These are phyloP conservation scores for Escallonia rubra DNA, from an alignment of 129 eudicot species.

Conservation along the genomic window DNA sequence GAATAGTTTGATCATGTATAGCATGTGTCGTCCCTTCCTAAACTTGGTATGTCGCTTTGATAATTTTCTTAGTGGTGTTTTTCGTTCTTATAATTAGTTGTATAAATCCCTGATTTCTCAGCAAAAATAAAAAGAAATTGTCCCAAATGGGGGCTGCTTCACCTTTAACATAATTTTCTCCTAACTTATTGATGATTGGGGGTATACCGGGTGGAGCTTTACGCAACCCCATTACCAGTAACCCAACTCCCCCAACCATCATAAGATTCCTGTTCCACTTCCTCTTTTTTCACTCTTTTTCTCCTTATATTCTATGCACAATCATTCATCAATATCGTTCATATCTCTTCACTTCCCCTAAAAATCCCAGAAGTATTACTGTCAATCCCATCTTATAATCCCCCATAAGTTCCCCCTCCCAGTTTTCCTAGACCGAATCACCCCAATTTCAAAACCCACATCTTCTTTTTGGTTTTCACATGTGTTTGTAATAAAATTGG, in stretches of 20 bases:
- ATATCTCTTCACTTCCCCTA: background rate
- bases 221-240: background rate
- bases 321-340: background rate
- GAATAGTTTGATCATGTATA: no score
- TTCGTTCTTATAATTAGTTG: no score
- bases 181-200: background rate
- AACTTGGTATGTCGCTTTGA: no score
- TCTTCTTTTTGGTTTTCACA: background rate
- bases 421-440: background rate
- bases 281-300: background rate
- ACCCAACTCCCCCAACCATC: background rate
- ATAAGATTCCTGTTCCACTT: conserved; percentile 1
- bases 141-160: no score
- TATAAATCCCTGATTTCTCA: no score
- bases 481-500: background rate
- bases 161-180: background rate
- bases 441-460: background rate
- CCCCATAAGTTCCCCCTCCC: background rate
- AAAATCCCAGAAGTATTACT: background rate
- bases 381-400: background rate
- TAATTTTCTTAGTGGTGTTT: no score
- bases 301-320: background rate
- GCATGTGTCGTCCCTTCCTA: no score
- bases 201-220: background rate
- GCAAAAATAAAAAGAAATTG: no score